Base-by-base conservation (phyloP, 1,284 basidiomycete genomes). In the Phellopilus nigrolimitatus region DNA sequence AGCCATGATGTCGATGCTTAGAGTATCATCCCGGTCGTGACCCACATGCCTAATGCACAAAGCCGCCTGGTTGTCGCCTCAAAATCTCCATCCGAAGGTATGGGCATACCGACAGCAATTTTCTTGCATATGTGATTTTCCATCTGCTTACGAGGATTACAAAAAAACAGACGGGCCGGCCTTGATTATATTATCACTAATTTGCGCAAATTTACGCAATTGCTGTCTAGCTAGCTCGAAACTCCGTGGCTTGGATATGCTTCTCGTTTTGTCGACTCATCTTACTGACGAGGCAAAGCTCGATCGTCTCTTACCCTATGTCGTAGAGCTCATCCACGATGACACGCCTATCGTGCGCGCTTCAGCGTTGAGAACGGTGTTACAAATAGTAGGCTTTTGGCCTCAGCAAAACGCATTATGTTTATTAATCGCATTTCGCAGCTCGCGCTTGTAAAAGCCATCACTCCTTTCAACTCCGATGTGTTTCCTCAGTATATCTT, bases 401-500 rank as follows among this genome's bases (percentile, higher is more conserved):
- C n/a, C n/a, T n/a, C n/a, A n/a, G n/a, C n/a, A n/a, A n/a, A n/a
- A n/a, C n/a, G n/a, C n/a, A n/a, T n/a, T n/a, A n/a, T n/a, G n/a
- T n/a, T n/a, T n/a, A n/a, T n/a, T n/a, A n/a, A n/a, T n/a, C n/a
- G n/a, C n/a, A 24, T 47, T 10, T 51, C 5, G 33, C 41, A 94
- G 92, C 72, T 95, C 46, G 86, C 91, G 71, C 75, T 89, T 12
- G 88, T 97, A 10, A 80, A 81, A 0, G 85, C 88, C 1, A 91
- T 99, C 53, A 93, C 93, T 0, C 90, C 92, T 0, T 91, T 91
- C 0, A 97, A 98, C 61, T 84, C 75, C 58, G 75, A 83, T 42
- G 88, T 97, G 21, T 91, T 98, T 61, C 87, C 92, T 0, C 95
- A 98, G 67, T 99, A 98, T 66, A 86, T 99, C 54, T 80, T 99